Evolutionary conservation across 2,329 filamentous ascomycete genomes (phyloP).

Genomic region (Talaromyces sp.): DNA sequence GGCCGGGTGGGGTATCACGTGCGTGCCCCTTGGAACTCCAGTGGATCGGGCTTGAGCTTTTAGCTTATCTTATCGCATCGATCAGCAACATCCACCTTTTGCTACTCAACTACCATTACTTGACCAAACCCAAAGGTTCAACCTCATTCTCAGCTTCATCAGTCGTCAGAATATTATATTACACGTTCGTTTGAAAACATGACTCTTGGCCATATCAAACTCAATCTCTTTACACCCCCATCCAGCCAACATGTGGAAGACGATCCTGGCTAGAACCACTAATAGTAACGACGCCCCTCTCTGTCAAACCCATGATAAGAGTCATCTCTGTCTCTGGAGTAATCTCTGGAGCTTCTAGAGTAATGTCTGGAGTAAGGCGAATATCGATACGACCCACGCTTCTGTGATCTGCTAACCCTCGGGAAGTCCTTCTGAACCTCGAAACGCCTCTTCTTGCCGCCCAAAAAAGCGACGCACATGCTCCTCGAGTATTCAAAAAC

Average conservation of each 20-base stretch:
- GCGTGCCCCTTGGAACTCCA: conserved; percentile 1
- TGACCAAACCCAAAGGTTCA: too few species aligned
- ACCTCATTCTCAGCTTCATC: background rate
- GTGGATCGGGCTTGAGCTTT: background rate
- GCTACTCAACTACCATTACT: too few species aligned
- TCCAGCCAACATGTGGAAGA: background rate
- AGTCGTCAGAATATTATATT: background rate
- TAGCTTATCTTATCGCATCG: background rate
- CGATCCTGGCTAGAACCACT: background rate
- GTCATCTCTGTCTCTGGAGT: background rate
- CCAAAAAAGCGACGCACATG: conserved; percentile 30
- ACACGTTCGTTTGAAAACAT: background rate
- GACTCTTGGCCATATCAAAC: background rate
- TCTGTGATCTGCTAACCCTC: background rate
- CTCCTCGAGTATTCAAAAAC: conserved; percentile 28
- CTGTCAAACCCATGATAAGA: background rate
- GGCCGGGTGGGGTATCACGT: conserved; percentile 1
- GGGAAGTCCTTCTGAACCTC: conserved; percentile 15
- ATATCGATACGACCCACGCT: background rate
- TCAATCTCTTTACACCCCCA: background rate
- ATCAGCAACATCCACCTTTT: background rate
- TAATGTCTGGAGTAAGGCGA: background rate
- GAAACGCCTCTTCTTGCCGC: conserved; percentile 35
- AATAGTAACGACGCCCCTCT: background rate
- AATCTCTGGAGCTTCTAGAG: too few species aligned